Conservation (phyloP, 1,139 yeast genomes). For the Protomyces arabidopsidicola region DNA sequence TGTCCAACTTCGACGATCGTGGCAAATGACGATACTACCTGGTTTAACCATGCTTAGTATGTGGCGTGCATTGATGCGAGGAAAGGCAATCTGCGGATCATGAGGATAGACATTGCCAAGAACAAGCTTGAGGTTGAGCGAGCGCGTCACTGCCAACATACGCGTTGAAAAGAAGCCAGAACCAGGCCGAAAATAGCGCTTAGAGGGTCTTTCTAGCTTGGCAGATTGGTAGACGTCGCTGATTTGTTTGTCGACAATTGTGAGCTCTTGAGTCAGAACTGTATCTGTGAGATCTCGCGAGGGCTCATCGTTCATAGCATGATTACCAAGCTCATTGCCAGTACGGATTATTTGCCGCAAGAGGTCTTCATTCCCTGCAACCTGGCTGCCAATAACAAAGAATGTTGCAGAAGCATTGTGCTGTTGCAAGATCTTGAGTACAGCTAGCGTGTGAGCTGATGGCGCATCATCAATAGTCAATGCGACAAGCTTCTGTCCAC, state of each 20-base stretch:
- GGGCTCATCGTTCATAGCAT: slow-evolving; percentile 27
- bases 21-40: slow-evolving; percentile 25
- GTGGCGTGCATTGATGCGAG: slow-evolving; percentile 23
- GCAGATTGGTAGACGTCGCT: neutral
- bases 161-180: slow-evolving; percentile 19
- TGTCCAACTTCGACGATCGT: slow-evolving; percentile 26
- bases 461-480: slow-evolving; percentile 50
- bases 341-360: neutral
- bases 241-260: slow-evolving; percentile 5
- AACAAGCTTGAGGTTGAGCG: neutral
- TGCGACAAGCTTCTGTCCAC: slow-evolving; percentile 14
- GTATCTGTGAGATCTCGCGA: slow-evolving; percentile 3
- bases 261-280: slow-evolving; percentile 1
- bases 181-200: slow-evolving; percentile 22
- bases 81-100: slow-evolving; percentile 19
- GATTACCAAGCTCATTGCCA: slow-evolving; percentile 24
- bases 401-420: slow-evolving; percentile 19
- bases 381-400: slow-evolving; percentile 24
- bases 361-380: neutral
- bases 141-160: neutral
- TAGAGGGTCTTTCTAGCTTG: neutral
- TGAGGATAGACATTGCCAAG: slow-evolving; percentile 24
- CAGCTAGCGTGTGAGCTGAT: slow-evolving; percentile 69
- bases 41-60: slow-evolving; percentile 8
- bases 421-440: slow-evolving; percentile 68